These are phyloP conservation scores for Monilinia fructigena DNA, from an alignment of 2,329 filamentous ascomycete species.

Conservation along the genomic window DNA sequence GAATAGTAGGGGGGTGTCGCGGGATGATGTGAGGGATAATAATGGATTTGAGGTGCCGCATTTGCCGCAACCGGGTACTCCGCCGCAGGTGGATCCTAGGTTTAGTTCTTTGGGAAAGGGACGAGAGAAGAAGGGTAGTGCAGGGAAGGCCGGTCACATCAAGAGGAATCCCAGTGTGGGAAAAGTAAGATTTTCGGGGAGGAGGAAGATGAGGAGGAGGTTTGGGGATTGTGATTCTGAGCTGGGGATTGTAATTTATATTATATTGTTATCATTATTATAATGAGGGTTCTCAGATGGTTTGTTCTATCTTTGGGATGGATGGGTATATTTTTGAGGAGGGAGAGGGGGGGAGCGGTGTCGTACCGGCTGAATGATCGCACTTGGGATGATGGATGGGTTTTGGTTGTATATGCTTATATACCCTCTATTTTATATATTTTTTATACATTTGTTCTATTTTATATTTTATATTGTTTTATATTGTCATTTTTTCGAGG, in stretches of 20 bases:
- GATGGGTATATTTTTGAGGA: background rate
- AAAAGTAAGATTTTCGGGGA: slow-evolving; percentile 4
- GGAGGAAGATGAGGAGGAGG: background rate
- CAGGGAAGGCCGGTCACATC: slow-evolving; percentile 24
- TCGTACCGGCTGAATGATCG: too few relatives aligned
- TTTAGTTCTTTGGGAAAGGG: slow-evolving; percentile 33
- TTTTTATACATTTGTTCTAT: background rate
- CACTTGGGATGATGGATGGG: background rate
- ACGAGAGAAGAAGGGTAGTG: background rate
- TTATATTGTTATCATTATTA: slow-evolving; percentile 5
- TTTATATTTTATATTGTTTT: too few relatives aligned
- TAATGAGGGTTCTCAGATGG: too few relatives aligned
- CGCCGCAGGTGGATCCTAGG: slow-evolving; percentile 23
- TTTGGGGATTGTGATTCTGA: background rate
- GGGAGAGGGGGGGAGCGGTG: too few relatives aligned
- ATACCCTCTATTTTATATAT: background rate
- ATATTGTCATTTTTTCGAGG: too few relatives aligned
- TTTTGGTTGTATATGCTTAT: slow-evolving; percentile 8
- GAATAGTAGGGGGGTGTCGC: slow-evolving; percentile 23
- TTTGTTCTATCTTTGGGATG: background rate
- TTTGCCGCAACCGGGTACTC: background rate
- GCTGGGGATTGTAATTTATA: background rate
- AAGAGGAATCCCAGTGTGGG: slow-evolving; percentile 9
- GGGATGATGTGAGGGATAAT: background rate
- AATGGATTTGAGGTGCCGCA: background rate